A percentile compares a stretch with the other conserved stretches of the same genome.
Evolutionary conservation across 257 asterid species (phyloP).

Genomic region (Vinca minor): DNA sequence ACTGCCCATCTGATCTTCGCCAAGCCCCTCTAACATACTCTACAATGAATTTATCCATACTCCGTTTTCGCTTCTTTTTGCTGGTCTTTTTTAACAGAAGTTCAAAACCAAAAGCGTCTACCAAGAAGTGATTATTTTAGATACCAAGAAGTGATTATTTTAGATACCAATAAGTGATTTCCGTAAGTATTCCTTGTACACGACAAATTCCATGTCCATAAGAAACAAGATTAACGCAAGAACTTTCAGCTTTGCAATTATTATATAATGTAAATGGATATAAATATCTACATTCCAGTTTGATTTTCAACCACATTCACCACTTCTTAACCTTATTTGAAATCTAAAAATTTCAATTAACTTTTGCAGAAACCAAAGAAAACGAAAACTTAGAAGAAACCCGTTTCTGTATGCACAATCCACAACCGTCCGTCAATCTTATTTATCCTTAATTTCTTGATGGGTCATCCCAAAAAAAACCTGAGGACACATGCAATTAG

Average conservation of each 20-base stretch:
- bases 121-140: too few species aligned
- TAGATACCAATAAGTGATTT: background rate
- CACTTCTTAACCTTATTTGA: background rate
- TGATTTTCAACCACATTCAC: conserved; percentile 5
- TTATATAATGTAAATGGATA: background rate
- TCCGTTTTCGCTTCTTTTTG: too few species aligned
- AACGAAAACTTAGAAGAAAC: background rate
- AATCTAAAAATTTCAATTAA: background rate
- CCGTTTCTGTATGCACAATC: background rate
- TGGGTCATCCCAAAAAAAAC: conserved; percentile 7
- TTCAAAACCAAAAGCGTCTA: too few species aligned
- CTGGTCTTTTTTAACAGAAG: too few species aligned
- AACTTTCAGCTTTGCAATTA: background rate
- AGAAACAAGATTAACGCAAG: background rate
- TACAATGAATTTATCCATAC: too few species aligned
- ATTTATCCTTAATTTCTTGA: background rate
- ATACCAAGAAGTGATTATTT: too few species aligned
- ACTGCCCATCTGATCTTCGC: too few species aligned
- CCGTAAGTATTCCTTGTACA: background rate
- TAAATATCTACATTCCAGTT: background rate
- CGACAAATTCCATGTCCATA: background rate
- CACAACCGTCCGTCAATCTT: background rate
- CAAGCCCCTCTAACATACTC: too few species aligned
- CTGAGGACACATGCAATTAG: background rate
- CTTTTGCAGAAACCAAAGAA: background rate